Evolutionary conservation across 805 yeast species (phyloP).

Genomic region (Hanseniaspora thailandica): DNA sequence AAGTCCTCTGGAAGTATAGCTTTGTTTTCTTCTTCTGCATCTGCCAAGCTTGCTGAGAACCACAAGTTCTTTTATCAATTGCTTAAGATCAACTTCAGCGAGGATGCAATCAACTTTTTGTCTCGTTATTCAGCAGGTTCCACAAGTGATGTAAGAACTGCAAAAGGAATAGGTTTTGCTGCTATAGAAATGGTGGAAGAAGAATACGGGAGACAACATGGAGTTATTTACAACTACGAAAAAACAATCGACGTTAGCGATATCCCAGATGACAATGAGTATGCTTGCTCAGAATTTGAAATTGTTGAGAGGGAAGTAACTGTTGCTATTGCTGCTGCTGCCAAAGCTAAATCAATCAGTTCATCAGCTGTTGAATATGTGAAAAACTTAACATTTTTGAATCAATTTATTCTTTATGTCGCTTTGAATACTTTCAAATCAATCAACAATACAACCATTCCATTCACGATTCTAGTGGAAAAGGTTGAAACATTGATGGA

Average conservation of each 20-base stretch:
- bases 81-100: slow-evolving; percentile 32
- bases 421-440: slow-evolving; percentile 52
- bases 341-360: slow-evolving; percentile 64
- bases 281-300: slow-evolving; percentile 28
- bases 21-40: slow-evolving; percentile 22
- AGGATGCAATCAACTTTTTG: slow-evolving; percentile 82
- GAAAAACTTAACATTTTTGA: slow-evolving; percentile 47
- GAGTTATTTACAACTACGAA: slow-evolving; percentile 19
- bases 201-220: slow-evolving; percentile 36
- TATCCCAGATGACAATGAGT: slow-evolving; percentile 2
- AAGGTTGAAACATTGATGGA: slow-evolving; percentile 51
- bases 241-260: slow-evolving; percentile 18
- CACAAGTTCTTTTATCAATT: slow-evolving; percentile 20
- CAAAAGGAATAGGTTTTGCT: slow-evolving; percentile 72
- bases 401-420: slow-evolving; percentile 64
- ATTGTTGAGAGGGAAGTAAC: slow-evolving; percentile 50
- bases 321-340: slow-evolving; percentile 52
- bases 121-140: slow-evolving; percentile 91
- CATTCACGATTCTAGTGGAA: slow-evolving; percentile 66
- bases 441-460: slow-evolving; percentile 56
- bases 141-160: slow-evolving; percentile 94
- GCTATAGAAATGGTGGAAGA: slow-evolving; percentile 80
- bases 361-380: slow-evolving; percentile 60
- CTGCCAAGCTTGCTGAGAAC: slow-evolving; percentile 12
- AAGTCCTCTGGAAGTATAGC: slow-evolving; percentile 30